Base-by-base conservation (phyloP, 2,329 filamentous ascomycete genomes). In the Pleomassaria siparia region DNA sequence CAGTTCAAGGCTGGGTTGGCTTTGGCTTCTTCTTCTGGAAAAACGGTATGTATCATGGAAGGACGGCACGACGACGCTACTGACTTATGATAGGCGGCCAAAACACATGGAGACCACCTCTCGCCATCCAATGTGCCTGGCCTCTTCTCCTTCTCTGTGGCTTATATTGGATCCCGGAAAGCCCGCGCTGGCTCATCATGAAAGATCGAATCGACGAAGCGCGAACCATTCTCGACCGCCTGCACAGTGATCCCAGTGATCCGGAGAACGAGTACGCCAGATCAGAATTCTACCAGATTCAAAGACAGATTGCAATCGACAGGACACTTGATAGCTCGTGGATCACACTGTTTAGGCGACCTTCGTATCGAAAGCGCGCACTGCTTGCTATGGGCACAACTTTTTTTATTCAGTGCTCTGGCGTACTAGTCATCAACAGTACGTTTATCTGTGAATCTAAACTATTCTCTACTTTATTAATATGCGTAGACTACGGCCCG, bases 191-290 rank as follows among this genome's bases (percentile, higher is more conserved):
- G 71, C 78, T 87, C n/a, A 74, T 85, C 55, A 75, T 77, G 63
- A 81, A 83, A 67, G 83, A 84, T 57, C 77, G 78, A 15, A 73
- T 79, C 47, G 80, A 83, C 13, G 77, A 86, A 57, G 85, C 84
- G 4, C 72, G 84, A 11, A 64, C 71, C 1, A 78, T 84, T 4
- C 74, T 88, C 5, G 75, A 80, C 43, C 79, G 81, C 55, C 80
- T 83, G 54, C 84, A 87, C 57, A 81, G 76, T 13, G 80, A 81
- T 16, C 82, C 82, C 25, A 74, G 82, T 55, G 66, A 63, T 46
- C 53, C 60, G 3, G 43, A 58, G 15, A 55, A 64, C 49, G 44
- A 52, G 5, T 53, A 60, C 39, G 66, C 66, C 8, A 46, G 49
- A 4, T 49, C 54, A 2, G 64, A 68, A 47, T 66, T 59, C 46